Percentiles rank a stretch among this genome's conserved stretches.
These are phyloP conservation scores for Spinacia oleracea DNA, from an alignment of 179 eudicot genomes.

Conservation along the genomic window DNA sequence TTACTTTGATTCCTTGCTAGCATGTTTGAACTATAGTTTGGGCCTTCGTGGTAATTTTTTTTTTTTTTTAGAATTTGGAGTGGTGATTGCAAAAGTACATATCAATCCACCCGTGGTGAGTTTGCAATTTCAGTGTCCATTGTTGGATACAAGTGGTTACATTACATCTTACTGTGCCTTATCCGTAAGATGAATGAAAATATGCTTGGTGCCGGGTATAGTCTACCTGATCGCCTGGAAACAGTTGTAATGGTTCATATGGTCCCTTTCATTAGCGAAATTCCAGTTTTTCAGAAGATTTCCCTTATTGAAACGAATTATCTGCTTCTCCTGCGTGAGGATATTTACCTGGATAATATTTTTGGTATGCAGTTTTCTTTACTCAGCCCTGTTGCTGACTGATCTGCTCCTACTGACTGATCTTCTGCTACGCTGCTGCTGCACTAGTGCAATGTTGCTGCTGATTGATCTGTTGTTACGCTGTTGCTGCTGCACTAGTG, in stretches of 20 bases:
- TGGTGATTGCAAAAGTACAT: neutral
- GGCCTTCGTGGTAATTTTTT: neutral
- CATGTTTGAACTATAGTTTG: neutral
- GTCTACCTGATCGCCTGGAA: neutral
- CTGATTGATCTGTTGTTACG: no score
- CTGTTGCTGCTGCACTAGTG: no score
- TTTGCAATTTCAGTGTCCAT: neutral
- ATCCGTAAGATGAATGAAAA: neutral
- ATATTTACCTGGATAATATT: no score
- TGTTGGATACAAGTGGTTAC: neutral
- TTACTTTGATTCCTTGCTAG: neutral
- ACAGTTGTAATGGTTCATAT: neutral
- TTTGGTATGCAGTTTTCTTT: no score
- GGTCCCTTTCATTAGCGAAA: neutral
- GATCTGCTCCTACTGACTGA: no score
- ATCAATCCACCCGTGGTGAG: neutral
- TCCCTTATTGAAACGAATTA: no score
- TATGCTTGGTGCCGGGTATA: neutral
- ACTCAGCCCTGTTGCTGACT: no score
- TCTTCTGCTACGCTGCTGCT: no score
- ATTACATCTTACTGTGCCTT: neutral
- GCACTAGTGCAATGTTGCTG: no score
- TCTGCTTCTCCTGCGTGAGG: no score
- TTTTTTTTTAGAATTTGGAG: neutral
- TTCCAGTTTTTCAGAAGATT: neutral